phyloP scores from a whole-genome alignment of 176 grass and related monocot species.

The Themeda triandra region DNA sequence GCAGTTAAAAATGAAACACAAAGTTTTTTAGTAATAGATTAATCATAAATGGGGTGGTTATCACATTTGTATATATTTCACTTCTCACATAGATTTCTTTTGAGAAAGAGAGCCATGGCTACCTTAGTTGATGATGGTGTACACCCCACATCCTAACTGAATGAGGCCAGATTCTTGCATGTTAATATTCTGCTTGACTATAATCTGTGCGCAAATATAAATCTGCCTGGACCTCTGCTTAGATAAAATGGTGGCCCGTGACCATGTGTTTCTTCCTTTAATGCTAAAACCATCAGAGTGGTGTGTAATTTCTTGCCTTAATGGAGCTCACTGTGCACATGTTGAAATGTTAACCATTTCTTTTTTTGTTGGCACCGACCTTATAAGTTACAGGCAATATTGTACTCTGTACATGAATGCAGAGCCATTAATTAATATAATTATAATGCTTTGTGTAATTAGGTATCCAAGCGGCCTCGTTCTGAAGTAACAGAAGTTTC shows the following conservation, averaged over 20 bases:
- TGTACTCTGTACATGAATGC: neutral
- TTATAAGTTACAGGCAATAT: conserved; percentile 8
- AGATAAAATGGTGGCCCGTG: neutral
- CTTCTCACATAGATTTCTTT: neutral
- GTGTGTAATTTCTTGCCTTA: neutral
- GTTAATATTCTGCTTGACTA: neutral
- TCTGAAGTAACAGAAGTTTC: conserved; percentile 50
- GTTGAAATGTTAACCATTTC: neutral
- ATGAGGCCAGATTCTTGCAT: neutral
- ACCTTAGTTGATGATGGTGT: neutral
- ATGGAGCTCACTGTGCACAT: neutral
- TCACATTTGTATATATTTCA: neutral
- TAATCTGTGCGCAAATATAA: conserved; percentile 7
- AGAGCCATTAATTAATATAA: neutral
- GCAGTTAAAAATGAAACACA: neutral
- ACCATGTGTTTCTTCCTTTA: neutral
- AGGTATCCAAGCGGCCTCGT: conserved; percentile 71
- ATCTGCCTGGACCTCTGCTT: neutral
- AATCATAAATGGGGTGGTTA: neutral
- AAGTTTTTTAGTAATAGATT: conserved; percentile 14
- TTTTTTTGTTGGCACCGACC: neutral
- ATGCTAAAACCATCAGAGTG: conserved; percentile 10
- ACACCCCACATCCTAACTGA: neutral
- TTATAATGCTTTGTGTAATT: conserved; percentile 36
- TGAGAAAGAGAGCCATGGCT: neutral